These are phyloP conservation scores for Fusarium lateritium DNA, from an alignment of 2,329 filamentous ascomycete species.

Conservation along the genomic window DNA sequence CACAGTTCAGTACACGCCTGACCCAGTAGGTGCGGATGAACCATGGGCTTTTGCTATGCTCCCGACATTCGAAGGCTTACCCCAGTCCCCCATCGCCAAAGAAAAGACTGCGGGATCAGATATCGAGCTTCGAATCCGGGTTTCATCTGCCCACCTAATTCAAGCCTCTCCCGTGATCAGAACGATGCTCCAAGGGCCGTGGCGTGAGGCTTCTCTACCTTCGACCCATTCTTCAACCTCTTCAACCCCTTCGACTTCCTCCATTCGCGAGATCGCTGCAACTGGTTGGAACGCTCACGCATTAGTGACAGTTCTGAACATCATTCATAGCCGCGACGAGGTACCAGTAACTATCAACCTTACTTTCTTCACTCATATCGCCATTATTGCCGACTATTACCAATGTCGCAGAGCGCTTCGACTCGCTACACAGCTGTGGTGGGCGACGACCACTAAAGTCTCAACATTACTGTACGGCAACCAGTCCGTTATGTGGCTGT, in stretches of 20 bases:
- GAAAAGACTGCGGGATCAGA: too few relatives aligned
- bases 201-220: neutral
- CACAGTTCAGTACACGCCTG: too few relatives aligned
- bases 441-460: too few relatives aligned
- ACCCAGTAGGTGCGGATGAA: too few relatives aligned
- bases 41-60: too few relatives aligned
- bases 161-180: neutral
- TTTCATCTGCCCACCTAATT: neutral
- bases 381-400: conserved; percentile 14
- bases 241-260: neutral
- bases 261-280: neutral
- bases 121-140: neutral
- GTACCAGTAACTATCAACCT: neutral
- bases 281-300: conserved; percentile 4
- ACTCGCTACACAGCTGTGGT: neutral
- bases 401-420: conserved; percentile 4
- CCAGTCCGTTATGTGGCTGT: neutral
- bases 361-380: neutral
- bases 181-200: conserved; percentile 7
- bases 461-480: accelerated
- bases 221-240: neutral
- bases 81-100: too few relatives aligned
- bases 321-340: conserved; percentile 6
- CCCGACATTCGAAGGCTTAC: too few relatives aligned
- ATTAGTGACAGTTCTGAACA: neutral